Percentiles rank a stretch among this genome's conserved stretches.
phyloP scores from a whole-genome alignment of 768 basidiomycete species.

The Lentinula guzmanii region DNA sequence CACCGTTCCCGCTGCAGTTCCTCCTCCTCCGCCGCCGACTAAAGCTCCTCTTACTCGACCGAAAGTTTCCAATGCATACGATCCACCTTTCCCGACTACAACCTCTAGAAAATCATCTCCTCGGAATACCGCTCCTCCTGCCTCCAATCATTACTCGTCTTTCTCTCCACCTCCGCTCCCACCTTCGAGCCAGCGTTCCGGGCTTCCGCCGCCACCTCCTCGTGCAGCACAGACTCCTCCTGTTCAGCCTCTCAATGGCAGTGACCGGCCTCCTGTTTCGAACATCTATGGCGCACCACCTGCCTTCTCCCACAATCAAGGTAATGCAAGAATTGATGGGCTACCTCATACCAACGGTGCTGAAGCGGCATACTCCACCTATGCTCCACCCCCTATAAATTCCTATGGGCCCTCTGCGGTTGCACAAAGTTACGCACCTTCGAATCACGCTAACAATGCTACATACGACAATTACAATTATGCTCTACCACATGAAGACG shows the following conservation, averaged over 20 bases:
- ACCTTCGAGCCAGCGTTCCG: conserved; percentile 7
- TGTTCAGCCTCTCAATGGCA: conserved; percentile 9
- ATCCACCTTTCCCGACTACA: conserved; percentile 64
- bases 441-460: not conserved
- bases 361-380: not conserved
- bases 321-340: not conserved
- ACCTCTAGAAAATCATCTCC: conserved; percentile 22
- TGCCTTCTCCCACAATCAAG: not conserved
- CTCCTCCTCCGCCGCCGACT: conserved; percentile 30
- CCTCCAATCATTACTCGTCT: conserved; percentile 14
- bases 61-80: conserved; percentile 67
- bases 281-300: not conserved
- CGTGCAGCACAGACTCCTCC: not conserved
- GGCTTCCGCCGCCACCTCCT: not conserved
- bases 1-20: conserved; percentile 16
- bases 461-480: not conserved
- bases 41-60: conserved; percentile 50
- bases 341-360: not conserved
- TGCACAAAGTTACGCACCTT: not conserved
- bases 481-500: not conserved
- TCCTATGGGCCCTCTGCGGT: not conserved
- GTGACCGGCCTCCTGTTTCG: not conserved
- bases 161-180: conserved; percentile 15
- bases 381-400: not conserved
- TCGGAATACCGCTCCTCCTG: conserved; percentile 23